Conservation (phyloP, 306 rosid genomes). For the Pterocarpus santalinus region DNA sequence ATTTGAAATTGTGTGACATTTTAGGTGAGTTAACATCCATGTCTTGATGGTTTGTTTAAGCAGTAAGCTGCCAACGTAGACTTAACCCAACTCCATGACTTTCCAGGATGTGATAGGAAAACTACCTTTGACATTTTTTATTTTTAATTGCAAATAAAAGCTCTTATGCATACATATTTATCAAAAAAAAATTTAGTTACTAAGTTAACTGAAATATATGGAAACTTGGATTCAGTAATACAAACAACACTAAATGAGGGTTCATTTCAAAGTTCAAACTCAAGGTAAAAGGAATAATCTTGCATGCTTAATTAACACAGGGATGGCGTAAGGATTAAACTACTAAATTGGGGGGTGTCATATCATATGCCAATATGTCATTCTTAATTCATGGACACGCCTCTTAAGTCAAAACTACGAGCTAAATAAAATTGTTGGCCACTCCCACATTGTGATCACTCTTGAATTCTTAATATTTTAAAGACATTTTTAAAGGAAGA, state of each 20-base stretch:
- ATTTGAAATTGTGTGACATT: neutral
- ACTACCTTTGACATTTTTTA: constrained; percentile 38
- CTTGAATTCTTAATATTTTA: constrained; percentile 33
- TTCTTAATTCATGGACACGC: constrained; percentile 33
- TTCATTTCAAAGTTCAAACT: constrained; percentile 5
- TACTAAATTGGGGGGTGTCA: constrained; percentile 39
- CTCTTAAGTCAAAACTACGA: constrained; percentile 45
- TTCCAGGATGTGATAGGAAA: constrained; percentile 37
- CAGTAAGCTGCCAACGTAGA: constrained; percentile 33
- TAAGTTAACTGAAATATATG: neutral
- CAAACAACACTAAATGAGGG: neutral
- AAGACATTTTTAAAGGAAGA: constrained; percentile 34
- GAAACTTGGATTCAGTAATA: neutral
- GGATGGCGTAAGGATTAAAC: constrained; percentile 37
- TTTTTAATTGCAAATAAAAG: neutral
- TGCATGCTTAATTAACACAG: constrained; percentile 12
- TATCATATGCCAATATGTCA: constrained; percentile 18
- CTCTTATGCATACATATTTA: neutral
- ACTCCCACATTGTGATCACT: constrained; percentile 59
- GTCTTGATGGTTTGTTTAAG: constrained; percentile 40
- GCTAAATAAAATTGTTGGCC: constrained; percentile 43
- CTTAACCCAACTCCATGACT: constrained; percentile 46
- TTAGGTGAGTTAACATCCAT: neutral
- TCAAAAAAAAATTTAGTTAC: neutral
- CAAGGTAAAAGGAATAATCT: constrained; percentile 26